Conservation (phyloP, 2,329 filamentous ascomycete genomes). For the Epichloe gansuensis region DNA sequence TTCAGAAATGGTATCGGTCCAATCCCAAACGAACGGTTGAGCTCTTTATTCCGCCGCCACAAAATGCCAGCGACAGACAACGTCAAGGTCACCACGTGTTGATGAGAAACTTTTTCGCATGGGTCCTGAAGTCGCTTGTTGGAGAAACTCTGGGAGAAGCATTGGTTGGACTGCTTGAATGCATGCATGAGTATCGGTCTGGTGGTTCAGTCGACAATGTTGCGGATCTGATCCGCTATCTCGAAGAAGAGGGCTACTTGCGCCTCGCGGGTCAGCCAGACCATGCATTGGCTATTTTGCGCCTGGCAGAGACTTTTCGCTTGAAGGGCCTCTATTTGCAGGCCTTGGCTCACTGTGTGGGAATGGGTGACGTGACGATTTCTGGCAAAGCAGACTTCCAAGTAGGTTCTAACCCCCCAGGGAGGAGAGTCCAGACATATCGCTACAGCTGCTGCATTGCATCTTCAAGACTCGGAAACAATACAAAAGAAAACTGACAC, state of each 20-base stretch:
- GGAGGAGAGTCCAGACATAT: too few relatives aligned
- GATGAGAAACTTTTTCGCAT: slow-evolving; percentile 66
- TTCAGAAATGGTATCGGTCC: slow-evolving; percentile 20
- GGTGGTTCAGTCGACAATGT: slow-evolving; percentile 48
- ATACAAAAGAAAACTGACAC: neutral
- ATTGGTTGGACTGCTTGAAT: slow-evolving; percentile 50
- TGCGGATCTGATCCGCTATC: slow-evolving; percentile 36
- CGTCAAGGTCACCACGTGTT: slow-evolving; percentile 51
- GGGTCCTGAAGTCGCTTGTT: slow-evolving; percentile 53
- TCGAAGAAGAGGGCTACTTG: slow-evolving; percentile 57
- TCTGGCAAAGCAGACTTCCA: slow-evolving; percentile 44
- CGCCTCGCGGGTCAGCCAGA: slow-evolving; percentile 52
- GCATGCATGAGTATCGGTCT: slow-evolving; percentile 49
- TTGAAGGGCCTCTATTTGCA: slow-evolving; percentile 55
- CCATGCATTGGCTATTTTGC: slow-evolving; percentile 55
- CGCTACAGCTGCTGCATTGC: neutral
- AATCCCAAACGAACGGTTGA: slow-evolving; percentile 31
- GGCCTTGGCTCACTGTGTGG: slow-evolving; percentile 65
- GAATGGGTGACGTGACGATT: slow-evolving; percentile 52
- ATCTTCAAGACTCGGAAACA: neutral
- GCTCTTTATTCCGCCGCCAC: slow-evolving; percentile 57
- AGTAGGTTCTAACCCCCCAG: slow-evolving; percentile 27
- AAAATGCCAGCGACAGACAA: slow-evolving; percentile 36
- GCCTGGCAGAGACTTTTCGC: slow-evolving; percentile 53
- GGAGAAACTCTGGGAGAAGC: slow-evolving; percentile 52